phyloP scores from a whole-genome alignment of 2,329 filamentous ascomycete genomes.

The Myriosclerotinia duriaeana region DNA sequence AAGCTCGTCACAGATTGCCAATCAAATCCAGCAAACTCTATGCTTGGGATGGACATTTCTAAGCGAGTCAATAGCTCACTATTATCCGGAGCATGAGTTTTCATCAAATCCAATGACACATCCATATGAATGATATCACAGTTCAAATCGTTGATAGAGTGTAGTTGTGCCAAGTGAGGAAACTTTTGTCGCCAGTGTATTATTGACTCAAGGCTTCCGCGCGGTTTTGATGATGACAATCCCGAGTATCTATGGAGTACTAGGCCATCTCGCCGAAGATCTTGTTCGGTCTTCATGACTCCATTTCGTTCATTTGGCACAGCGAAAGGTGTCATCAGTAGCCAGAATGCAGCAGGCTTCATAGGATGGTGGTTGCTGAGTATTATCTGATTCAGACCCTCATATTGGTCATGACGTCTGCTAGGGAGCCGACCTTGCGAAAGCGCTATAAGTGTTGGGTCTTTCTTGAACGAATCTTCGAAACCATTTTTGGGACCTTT shows the following conservation, averaged over 20 bases:
- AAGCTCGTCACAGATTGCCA: constrained; percentile 63
- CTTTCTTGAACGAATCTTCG: constrained; percentile 61
- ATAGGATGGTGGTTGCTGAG: constrained; percentile 27
- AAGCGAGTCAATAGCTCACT: constrained; percentile 60
- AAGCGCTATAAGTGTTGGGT: constrained; percentile 61
- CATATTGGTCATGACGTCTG: constrained; percentile 29
- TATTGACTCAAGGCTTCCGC: constrained; percentile 51
- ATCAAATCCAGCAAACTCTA: constrained; percentile 53
- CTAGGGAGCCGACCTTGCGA: constrained; percentile 46
- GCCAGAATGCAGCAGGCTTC: constrained; percentile 35
- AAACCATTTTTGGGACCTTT: constrained; percentile 55
- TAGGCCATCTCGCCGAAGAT: constrained; percentile 29
- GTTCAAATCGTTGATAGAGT: constrained; percentile 51
- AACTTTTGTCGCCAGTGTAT: constrained; percentile 59
- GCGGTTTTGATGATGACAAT: constrained; percentile 28
- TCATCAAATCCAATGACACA: constrained; percentile 58
- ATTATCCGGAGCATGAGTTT: constrained; percentile 56
- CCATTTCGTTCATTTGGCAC: constrained; percentile 29
- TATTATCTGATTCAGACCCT: constrained; percentile 27
- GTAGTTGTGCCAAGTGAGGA: constrained; percentile 55
- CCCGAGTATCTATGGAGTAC: constrained; percentile 36
- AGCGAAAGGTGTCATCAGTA: constrained; percentile 33
- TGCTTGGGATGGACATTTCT: constrained; percentile 57
- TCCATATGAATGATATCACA: constrained; percentile 64
- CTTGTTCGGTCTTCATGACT: constrained; percentile 29